Base-by-base conservation (phyloP, 2,329 filamentous ascomycete species). In the Diaporthe citri region DNA sequence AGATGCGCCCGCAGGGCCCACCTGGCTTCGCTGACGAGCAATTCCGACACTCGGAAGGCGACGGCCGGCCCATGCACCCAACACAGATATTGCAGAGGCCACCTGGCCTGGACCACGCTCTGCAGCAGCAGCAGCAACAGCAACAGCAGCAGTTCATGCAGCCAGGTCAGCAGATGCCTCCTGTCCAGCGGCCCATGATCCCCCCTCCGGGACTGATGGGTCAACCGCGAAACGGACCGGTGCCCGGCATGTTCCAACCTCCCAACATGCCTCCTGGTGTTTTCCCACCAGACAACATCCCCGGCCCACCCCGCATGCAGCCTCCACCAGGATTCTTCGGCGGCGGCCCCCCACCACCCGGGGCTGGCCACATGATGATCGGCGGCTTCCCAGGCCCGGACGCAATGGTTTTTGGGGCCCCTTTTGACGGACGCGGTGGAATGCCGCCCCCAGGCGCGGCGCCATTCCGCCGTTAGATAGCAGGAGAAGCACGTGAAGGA, bases 51-150 rank as follows among this genome's bases (percentile, higher is more conserved):
- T 82, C 83, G 20, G 87, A 90, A 39, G 83, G 82, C 34, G 88
- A 90, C 56, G 78, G 81, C 74, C 85, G 86, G 51, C 85, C 85
- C 36, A 87, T 86, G 74, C 89, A 90, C 77, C 90, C 90, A 6
- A 92, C 90, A 5, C 91, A 93, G 80, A 93, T 93, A 71, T 82
- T 93, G 31, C 91, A 93, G 82, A 89, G 91, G 8, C 90, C 90
- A n/a, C 88, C 90, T 2, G 91, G 91, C 10, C 83, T 93, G 55
- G 90, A 87, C 25, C 83, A 92, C 60, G 73, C 67, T 39, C 60
- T 75, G 46, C 88, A 90, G 78, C 88, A 92, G 84, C 89, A 88
- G 25, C 70, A 43, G n/a, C 87, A 83, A 74, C 91, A 72, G 46
- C 70, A 51, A 6, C 70, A 60, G 46, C 70, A 72, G 28, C 71